Percentiles rank a stretch among this genome's conserved stretches.
phyloP scores from a whole-genome alignment of 192 early-diverging fungal genomes.

The Entomortierella lignicola region DNA sequence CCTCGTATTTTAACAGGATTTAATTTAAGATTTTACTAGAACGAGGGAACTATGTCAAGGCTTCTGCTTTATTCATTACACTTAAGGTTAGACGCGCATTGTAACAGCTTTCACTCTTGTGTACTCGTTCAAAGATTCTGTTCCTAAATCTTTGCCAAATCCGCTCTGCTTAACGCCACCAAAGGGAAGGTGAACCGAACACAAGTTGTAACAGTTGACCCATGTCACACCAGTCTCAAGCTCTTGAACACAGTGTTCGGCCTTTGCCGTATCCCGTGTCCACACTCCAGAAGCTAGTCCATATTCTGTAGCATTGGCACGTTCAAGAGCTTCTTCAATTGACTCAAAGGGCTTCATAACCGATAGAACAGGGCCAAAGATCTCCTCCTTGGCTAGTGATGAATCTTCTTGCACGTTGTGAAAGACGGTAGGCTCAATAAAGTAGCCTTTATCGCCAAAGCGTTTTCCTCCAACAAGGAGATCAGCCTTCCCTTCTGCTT shows the following conservation, averaged over 20 bases:
- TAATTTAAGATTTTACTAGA: too few relatives aligned
- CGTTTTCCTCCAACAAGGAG: slow-evolving; percentile 68
- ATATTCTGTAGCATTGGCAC: slow-evolving; percentile 79
- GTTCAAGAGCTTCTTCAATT: slow-evolving; percentile 77
- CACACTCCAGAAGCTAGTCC: slow-evolving; percentile 83
- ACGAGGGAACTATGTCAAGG: too few relatives aligned
- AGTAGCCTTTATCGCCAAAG: slow-evolving; percentile 77
- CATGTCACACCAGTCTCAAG: slow-evolving; percentile 43
- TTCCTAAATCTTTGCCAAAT: slow-evolving; percentile 69
- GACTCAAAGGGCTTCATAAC: slow-evolving; percentile 76
- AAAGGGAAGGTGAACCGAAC: slow-evolving; percentile 63
- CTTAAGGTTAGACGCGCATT: slow-evolving; percentile 31
- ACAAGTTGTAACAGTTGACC: slow-evolving; percentile 53
- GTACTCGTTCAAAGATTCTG: slow-evolving; percentile 64
- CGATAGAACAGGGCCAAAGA: slow-evolving; percentile 89
- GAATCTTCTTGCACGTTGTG: slow-evolving; percentile 66
- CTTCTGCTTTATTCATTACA: too few relatives aligned
- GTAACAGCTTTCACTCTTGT: slow-evolving; percentile 59
- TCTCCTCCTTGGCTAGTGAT: slow-evolving; percentile 77
- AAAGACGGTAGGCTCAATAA: slow-evolving; percentile 83
- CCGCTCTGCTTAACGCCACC: slow-evolving; percentile 82
- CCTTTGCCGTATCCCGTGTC: slow-evolving; percentile 71
- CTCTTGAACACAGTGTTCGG: slow-evolving; percentile 59
- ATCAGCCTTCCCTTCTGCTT: slow-evolving; percentile 65
- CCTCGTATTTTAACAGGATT: too few relatives aligned